phyloP scores from a whole-genome alignment of 805 yeast genomes.

The Yarrowia porcina region DNA sequence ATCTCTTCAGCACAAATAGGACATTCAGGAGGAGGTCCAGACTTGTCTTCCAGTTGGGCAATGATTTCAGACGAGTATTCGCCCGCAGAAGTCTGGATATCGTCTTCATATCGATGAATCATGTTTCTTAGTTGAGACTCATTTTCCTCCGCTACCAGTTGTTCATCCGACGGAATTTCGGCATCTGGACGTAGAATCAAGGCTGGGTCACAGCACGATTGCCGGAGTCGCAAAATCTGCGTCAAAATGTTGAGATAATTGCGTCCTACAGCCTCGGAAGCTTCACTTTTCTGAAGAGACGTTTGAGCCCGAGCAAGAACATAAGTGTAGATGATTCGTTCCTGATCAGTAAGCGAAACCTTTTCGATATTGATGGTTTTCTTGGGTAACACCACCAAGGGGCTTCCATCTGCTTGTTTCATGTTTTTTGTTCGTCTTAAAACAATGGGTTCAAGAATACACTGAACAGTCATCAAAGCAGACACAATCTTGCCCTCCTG shows the following conservation, averaged over 20 bases:
- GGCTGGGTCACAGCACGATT: slow-evolving; percentile 80
- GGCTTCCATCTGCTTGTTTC: slow-evolving; percentile 68
- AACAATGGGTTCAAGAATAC: slow-evolving; percentile 77
- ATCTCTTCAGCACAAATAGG: slow-evolving; percentile 77
- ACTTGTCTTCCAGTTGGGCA: slow-evolving; percentile 27
- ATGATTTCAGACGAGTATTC: not conserved
- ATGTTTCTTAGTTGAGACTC: not conserved
- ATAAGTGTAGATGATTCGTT: slow-evolving; percentile 62
- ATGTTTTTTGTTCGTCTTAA: slow-evolving; percentile 83
- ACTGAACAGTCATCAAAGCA: slow-evolving; percentile 80
- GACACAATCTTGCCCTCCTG: slow-evolving; percentile 65
- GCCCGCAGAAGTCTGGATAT: not conserved
- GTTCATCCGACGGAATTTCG: slow-evolving; percentile 27
- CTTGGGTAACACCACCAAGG: slow-evolving; percentile 71
- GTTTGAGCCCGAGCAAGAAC: slow-evolving; percentile 63
- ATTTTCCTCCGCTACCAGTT: slow-evolving; percentile 26
- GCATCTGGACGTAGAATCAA: slow-evolving; percentile 48
- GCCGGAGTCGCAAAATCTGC: slow-evolving; percentile 78
- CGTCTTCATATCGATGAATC: not conserved
- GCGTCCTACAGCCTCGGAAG: slow-evolving; percentile 43
- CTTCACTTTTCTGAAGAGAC: slow-evolving; percentile 33
- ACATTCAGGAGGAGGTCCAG: slow-evolving; percentile 59
- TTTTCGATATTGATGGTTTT: slow-evolving; percentile 70
- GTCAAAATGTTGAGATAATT: slow-evolving; percentile 77
- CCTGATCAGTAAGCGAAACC: slow-evolving; percentile 63